Evolutionary conservation across 2,329 filamentous ascomycete genomes (phyloP).

Genomic region (Hyphodiscus sp.): DNA sequence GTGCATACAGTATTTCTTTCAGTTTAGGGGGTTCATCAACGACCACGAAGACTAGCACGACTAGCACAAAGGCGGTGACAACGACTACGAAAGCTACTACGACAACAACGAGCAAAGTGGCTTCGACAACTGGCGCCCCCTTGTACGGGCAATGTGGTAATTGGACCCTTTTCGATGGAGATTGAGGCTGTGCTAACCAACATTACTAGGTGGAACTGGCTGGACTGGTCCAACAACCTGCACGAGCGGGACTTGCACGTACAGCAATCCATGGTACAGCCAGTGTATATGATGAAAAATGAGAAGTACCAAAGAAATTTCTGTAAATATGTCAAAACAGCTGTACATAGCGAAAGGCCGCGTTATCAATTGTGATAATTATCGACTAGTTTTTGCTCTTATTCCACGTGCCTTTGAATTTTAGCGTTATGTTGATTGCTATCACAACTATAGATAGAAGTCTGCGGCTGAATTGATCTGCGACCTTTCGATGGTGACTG

Average conservation of each 20-base stretch:
- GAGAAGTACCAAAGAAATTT: too few species aligned
- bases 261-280: slow-evolving; percentile 8
- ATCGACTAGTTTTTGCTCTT: too few species aligned
- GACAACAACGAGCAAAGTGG: not conserved
- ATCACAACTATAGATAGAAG: too few species aligned
- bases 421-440: too few species aligned
- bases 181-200: not conserved
- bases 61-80: too few species aligned
- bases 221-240: slow-evolving; percentile 11
- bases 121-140: not conserved
- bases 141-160: not conserved
- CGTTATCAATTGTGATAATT: too few species aligned
- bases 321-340: too few species aligned
- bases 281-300: not conserved
- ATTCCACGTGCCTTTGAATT: too few species aligned
- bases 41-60: not conserved
- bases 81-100: not conserved
- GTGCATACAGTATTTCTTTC: slow-evolving; percentile 26
- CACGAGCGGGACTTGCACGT: slow-evolving; percentile 10
- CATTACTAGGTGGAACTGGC: slow-evolving; percentile 5
- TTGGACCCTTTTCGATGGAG: not conserved
- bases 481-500: too few species aligned
- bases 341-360: too few species aligned
- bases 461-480: too few species aligned
- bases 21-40: not conserved